Base-by-base conservation (phyloP, 495 filamentous ascomycete genomes). In the Aspergillus panamensis region DNA sequence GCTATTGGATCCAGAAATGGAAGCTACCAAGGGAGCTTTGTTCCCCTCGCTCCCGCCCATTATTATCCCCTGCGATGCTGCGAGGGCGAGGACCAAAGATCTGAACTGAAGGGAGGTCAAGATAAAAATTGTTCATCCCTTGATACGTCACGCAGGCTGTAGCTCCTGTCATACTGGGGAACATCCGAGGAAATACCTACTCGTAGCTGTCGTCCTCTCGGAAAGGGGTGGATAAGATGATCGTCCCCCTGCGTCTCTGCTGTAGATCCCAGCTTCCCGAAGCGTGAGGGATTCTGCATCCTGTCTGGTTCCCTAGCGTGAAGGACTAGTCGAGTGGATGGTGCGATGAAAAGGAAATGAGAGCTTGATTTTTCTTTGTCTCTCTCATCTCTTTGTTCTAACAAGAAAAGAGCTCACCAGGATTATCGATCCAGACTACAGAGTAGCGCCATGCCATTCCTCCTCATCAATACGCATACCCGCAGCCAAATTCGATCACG, bases 401-500 rank as follows among this genome's bases (percentile, higher is more conserved):
- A 25, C 25, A 2, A 2, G 25, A 25, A 25, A 25, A 25, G 25
- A 25, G 25, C 25, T 2, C 25, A 25, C 2, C 42, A 44, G 6
- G 42, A 10, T 17, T 19, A 45, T 45, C 42, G 5, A 45, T 45
- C 42, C 19, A 10, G 17, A 45, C 42, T 44, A 44, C n/a, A 16
- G 17, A 44, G n/a, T 54, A 60, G 50, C 55, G 33, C 33, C 51
- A 35, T 39, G 29, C 49, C 10, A 29, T 21, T 16, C 8, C 45
- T 35, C 37, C 47, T 45, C 56, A 52, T 57, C 59, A 55, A 6
- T 19, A 50, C 53, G 59, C 53, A 25, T 52, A 62, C 61, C 61
- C 61, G 64, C 64, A 67, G 59, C 50, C 43, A 33, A 30, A 43
- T 29, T 60, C 31, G 48, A 40, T 67, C 64, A 67, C 64, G 64